A percentile compares a stretch with the other conserved stretches of the same genome.
Evolutionary conservation across 148 eudicot genomes (phyloP).

Genomic region (Nepenthes gracilis): DNA sequence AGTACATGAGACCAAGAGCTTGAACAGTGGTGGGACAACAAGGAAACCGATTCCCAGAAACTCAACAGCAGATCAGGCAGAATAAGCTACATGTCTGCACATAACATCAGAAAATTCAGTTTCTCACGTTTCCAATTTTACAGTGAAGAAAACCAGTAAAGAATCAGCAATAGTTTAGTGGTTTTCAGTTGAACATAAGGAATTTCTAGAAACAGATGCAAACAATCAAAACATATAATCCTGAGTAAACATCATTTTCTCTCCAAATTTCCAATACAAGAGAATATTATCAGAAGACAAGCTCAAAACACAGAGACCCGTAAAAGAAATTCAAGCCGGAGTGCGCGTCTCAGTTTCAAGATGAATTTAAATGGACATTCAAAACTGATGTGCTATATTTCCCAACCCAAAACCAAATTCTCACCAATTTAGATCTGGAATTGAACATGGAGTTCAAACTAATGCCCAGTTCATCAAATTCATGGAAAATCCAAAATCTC

Average conservation of each 20-base stretch:
- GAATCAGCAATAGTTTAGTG: neutral
- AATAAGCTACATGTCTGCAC: slow-evolving; percentile 5
- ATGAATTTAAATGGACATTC: neutral
- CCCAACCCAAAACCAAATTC: neutral
- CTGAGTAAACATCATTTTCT: neutral
- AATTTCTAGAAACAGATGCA: neutral
- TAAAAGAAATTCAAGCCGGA: neutral
- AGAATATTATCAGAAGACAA: neutral
- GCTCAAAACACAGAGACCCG: neutral
- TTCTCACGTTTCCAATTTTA: neutral
- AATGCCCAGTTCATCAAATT: neutral
- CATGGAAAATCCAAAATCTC: neutral
- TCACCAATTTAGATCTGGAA: slow-evolving; percentile 7
- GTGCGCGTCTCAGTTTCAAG: neutral
- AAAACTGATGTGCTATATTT: neutral
- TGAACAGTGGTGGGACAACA: slow-evolving; percentile 25
- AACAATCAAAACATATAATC: neutral
- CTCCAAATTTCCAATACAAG: neutral
- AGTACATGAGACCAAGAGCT: slow-evolving; percentile 11
- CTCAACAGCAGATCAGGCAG: slow-evolving; percentile 4
- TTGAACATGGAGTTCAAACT: neutral
- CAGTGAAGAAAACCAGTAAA: neutral
- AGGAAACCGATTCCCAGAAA: slow-evolving; percentile 12
- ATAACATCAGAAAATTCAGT: neutral
- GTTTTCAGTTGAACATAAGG: neutral